phyloP scores from a whole-genome alignment of 768 basidiomycete genomes.

The Thelephora aurantiotincta region DNA sequence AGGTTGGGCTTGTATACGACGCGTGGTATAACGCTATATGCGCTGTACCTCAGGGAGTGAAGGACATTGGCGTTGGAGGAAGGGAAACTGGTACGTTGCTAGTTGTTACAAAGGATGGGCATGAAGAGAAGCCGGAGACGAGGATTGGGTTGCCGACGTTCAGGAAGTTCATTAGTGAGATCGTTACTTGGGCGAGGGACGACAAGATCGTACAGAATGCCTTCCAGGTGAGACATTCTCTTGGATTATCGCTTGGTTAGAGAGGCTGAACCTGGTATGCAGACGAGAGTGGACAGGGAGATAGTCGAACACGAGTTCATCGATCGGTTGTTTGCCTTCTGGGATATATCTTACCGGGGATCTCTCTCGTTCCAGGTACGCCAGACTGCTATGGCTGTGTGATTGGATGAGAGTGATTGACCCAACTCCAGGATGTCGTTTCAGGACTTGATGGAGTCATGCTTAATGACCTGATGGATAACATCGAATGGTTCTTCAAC shows the following conservation, averaged over 20 bases:
- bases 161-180: constrained; percentile 77
- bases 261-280: constrained; percentile 2
- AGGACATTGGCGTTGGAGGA: background rate
- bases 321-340: constrained; percentile 86
- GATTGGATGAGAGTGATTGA: background rate
- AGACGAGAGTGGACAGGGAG: constrained; percentile 80
- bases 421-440: constrained; percentile 58
- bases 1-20: constrained; percentile 84
- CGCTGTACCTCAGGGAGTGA: constrained; percentile 13
- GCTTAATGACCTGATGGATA: constrained; percentile 96
- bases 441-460: constrained; percentile 82
- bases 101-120: constrained; percentile 37
- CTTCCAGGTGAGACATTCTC: constrained; percentile 45
- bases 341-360: constrained; percentile 75
- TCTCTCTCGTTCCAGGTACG: constrained; percentile 83
- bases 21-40: constrained; percentile 79
- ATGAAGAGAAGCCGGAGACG: constrained; percentile 76
- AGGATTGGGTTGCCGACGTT: constrained; percentile 79
- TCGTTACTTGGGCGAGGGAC: constrained; percentile 91
- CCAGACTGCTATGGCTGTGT: background rate
- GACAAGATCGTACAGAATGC: constrained; percentile 89
- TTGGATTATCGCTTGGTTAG: background rate
- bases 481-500: constrained; percentile 98
- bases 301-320: constrained; percentile 96
- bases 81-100: constrained; percentile 45